Percentiles rank a stretch among this genome's conserved stretches.
These are phyloP conservation scores for Nannochloropsis gaditana DNA, from an alignment of 108 stramenopile species.

Conservation along the genomic window DNA sequence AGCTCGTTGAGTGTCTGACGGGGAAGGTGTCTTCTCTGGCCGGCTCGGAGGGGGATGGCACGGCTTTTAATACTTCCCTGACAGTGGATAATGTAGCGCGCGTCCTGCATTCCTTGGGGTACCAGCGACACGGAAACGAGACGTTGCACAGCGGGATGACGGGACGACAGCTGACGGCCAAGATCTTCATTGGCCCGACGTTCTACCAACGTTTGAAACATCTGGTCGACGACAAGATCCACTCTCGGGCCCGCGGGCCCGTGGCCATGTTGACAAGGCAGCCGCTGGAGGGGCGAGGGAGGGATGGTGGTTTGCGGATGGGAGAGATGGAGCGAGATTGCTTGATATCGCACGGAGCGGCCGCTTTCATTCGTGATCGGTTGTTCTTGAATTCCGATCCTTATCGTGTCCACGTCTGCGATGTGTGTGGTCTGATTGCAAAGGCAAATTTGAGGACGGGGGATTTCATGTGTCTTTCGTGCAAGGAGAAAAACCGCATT, in stretches of 20 bases:
- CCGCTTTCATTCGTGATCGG: conserved; percentile 94
- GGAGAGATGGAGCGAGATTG: conserved; percentile 99
- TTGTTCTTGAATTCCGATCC: conserved; percentile 93
- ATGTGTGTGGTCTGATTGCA: conserved; percentile 91
- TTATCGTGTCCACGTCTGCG: conserved; percentile 92
- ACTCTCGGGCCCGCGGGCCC: conserved; percentile 93
- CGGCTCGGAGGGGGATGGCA: conserved; percentile 94
- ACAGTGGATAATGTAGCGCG: conserved; percentile 85
- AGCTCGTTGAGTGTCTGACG: conserved; percentile 93
- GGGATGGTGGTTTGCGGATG: conserved; percentile 98
- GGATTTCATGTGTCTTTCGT: conserved; percentile 75
- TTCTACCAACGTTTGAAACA: conserved; percentile 99
- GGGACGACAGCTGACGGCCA: conserved; percentile 83
- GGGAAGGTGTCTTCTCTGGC: conserved; percentile 90
- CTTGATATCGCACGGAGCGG: conserved; percentile 96
- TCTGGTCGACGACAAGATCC: conserved; percentile 99
- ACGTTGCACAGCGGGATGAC: conserved; percentile 95
- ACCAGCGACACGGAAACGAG: conserved; percentile 95
- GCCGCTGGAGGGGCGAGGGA: conserved; percentile 94
- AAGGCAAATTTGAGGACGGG: conserved; percentile 90
- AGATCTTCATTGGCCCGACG: conserved; percentile 97
- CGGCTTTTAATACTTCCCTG: conserved; percentile 87
- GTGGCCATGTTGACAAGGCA: conserved; percentile 96
- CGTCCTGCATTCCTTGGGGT: conserved; percentile 86
- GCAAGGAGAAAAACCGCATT: conserved; percentile 23